Percentiles rank a stretch among this genome's conserved stretches.
phyloP scores from a whole-genome alignment of 139 green algal genomes.

The Chlamydomonas incerta region DNA sequence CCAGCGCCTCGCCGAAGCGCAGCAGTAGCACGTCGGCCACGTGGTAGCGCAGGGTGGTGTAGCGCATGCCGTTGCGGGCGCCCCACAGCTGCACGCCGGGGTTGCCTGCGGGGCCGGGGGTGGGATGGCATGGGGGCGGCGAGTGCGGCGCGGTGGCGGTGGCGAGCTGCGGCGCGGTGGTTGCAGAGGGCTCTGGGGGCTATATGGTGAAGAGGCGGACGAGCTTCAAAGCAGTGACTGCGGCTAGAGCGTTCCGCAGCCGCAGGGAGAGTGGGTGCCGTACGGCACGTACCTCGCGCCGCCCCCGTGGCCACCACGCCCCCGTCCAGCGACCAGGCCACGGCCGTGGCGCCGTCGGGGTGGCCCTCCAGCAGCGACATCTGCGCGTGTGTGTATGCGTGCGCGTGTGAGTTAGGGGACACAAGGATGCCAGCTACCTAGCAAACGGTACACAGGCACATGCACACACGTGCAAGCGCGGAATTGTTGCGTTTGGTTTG shows the following conservation, averaged over 20 bases:
- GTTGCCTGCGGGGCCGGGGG: neutral
- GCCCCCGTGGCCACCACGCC: neutral
- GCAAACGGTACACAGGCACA: too few relatives aligned
- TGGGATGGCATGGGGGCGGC: neutral
- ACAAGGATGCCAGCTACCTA: too few relatives aligned
- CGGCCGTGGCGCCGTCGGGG: neutral
- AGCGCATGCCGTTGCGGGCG: neutral
- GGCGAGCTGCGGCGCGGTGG: neutral
- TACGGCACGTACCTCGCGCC: neutral
- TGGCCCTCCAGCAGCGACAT: constrained; percentile 13
- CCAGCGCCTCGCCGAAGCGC: neutral
- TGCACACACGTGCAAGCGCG: too few relatives aligned
- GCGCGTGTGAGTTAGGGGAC: too few relatives aligned
- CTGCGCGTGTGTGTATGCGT: too few relatives aligned
- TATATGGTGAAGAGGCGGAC: too few relatives aligned
- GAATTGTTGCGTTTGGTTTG: too few relatives aligned
- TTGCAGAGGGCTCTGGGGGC: too few relatives aligned
- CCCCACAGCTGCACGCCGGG: constrained; percentile 20
- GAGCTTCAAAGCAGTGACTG: too few relatives aligned
- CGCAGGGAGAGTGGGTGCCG: too few relatives aligned
- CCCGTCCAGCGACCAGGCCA: neutral
- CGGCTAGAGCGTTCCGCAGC: too few relatives aligned
- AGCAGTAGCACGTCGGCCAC: constrained; percentile 15
- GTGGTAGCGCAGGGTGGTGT: constrained; percentile 25
- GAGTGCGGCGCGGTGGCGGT: neutral